A percentile compares a stretch with the other conserved stretches of the same genome.
These are phyloP conservation scores for Lasiodiplodia sp. DNA, from an alignment of 2,329 filamentous ascomycete genomes.

Conservation along the genomic window DNA sequence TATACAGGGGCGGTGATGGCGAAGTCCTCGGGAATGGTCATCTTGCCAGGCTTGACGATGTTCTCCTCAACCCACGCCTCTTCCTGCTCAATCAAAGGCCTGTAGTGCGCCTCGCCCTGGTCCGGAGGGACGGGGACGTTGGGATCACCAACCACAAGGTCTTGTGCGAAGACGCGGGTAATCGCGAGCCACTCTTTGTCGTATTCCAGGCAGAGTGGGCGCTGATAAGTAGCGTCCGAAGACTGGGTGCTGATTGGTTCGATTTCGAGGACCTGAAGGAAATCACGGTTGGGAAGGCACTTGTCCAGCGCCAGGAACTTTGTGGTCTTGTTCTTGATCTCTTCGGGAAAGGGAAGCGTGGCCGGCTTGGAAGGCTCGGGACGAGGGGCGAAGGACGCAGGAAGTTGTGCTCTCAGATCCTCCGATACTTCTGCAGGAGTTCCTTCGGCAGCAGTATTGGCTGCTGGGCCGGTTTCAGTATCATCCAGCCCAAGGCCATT, in stretches of 20 bases:
- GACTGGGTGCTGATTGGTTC: conserved; percentile 51
- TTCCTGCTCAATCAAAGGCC: conserved; percentile 71
- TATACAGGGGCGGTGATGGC: conserved; percentile 76
- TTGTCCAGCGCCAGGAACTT: conserved; percentile 93
- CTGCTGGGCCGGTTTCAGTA: conserved; percentile 2
- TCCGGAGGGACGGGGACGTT: conserved; percentile 63
- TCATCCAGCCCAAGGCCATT: conserved; percentile 49
- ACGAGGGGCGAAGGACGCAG: conserved; percentile 69
- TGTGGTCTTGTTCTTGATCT: conserved; percentile 80
- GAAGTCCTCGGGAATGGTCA: conserved; percentile 82
- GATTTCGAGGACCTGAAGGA: conserved; percentile 76
- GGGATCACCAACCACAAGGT: conserved; percentile 62
- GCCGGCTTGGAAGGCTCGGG: conserved; percentile 50
- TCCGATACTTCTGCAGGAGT: conserved; percentile 59
- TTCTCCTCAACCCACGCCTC: conserved; percentile 83
- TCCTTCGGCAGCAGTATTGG: neutral
- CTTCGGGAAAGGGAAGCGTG: conserved; percentile 65
- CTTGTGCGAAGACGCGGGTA: conserved; percentile 76
- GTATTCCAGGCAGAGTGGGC: conserved; percentile 73
- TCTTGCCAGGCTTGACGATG: conserved; percentile 66
- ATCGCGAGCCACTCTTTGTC: conserved; percentile 97
- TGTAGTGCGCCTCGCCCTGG: conserved; percentile 73
- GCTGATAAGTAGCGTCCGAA: conserved; percentile 37
- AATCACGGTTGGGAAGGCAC: conserved; percentile 79
- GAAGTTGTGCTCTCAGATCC: conserved; percentile 75